These are phyloP conservation scores for Chimonanthus praecox DNA, from an alignment of 164 flowering plant species.

Conservation along the genomic window DNA sequence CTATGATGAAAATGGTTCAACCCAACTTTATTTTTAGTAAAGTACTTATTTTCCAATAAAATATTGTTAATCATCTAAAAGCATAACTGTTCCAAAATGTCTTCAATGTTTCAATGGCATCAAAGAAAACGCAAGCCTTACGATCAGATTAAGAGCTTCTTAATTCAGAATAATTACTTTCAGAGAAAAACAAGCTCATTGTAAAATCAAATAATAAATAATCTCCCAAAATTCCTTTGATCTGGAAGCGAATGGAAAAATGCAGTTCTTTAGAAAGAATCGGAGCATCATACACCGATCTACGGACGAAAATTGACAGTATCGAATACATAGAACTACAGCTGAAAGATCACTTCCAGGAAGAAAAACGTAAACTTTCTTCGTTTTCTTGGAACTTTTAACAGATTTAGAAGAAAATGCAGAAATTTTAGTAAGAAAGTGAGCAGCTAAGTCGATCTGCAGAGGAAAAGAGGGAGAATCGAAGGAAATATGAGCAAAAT, in stretches of 20 bases:
- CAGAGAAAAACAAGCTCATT: no score
- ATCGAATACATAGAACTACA: not conserved
- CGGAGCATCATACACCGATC: not conserved
- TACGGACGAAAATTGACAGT: not conserved
- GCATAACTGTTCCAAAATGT: not conserved
- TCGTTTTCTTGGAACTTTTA: not conserved
- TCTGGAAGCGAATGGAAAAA: not conserved
- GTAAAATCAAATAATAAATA: not conserved
- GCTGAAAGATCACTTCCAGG: not conserved
- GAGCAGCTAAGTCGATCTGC: not conserved
- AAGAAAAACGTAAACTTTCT: not conserved
- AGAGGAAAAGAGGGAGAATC: not conserved
- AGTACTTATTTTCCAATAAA: no score
- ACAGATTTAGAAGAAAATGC: not conserved
- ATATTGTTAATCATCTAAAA: not conserved
- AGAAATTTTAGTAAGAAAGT: not conserved
- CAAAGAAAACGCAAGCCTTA: constrained; percentile 6
- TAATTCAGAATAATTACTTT: not conserved
- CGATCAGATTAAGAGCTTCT: no score
- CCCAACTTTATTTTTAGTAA: no score
- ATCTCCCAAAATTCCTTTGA: not conserved
- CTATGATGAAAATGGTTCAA: no score
- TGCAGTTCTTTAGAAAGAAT: not conserved
- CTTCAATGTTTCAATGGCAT: not conserved
- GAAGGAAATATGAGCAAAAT: not conserved